Evolutionary conservation across 2,329 filamentous ascomycete genomes (phyloP).

Genomic region (Sclerotinia borealis): DNA sequence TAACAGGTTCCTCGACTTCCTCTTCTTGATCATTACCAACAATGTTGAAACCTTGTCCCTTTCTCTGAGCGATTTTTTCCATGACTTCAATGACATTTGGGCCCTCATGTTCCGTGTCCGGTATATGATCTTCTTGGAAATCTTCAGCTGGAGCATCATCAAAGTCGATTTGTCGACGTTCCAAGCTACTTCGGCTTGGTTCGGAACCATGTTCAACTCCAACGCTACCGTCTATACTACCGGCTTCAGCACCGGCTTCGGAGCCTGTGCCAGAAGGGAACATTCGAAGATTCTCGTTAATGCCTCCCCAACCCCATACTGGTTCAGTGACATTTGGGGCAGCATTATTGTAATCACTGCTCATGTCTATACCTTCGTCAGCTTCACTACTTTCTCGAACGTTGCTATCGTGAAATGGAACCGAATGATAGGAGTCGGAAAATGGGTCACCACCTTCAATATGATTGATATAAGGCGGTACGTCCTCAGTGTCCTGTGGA

Average conservation of each 20-base stretch:
- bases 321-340: slow-evolving; percentile 8
- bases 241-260: slow-evolving; percentile 16
- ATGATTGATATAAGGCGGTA: slow-evolving; percentile 25
- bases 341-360: slow-evolving; percentile 15
- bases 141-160: slow-evolving; percentile 22
- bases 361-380: slow-evolving; percentile 29
- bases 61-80: slow-evolving; percentile 18
- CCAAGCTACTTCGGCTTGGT: slow-evolving; percentile 19
- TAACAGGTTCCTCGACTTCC: slow-evolving; percentile 26
- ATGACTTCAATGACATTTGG: slow-evolving; percentile 15
- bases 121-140: slow-evolving; percentile 17
- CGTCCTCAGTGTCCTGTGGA: slow-evolving; percentile 23
- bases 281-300: slow-evolving; percentile 12
- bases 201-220: slow-evolving; percentile 30
- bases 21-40: slow-evolving; percentile 16
- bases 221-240: slow-evolving; percentile 23
- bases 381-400: slow-evolving; percentile 26
- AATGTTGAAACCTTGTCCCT: slow-evolving; percentile 1
- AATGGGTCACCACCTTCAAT: slow-evolving; percentile 20
- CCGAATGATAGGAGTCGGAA: slow-evolving; percentile 3
- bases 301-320: not conserved
- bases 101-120: slow-evolving; percentile 28
- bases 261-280: slow-evolving; percentile 27
- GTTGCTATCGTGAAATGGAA: slow-evolving; percentile 20
- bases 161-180: slow-evolving; percentile 26